These are phyloP conservation scores for Abrus precatorius DNA, from an alignment of 306 rosid genomes.

Conservation along the genomic window DNA sequence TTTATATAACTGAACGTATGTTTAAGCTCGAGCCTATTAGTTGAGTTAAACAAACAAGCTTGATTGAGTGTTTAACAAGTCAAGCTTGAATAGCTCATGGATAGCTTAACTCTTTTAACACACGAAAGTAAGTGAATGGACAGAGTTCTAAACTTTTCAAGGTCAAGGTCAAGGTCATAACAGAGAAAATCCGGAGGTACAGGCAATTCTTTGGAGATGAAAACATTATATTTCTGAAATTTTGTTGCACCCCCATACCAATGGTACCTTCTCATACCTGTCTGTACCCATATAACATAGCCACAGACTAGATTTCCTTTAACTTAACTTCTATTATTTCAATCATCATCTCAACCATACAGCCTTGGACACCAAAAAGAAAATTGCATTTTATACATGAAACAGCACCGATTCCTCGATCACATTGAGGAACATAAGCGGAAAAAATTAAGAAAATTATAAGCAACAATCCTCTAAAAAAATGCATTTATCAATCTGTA, in stretches of 20 bases:
- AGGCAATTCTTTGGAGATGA: neutral
- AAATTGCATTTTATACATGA: conserved; percentile 3
- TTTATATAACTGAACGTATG: neutral
- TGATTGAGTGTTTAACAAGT: neutral
- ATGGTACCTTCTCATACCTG: neutral
- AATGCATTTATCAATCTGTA: neutral
- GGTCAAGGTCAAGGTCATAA: neutral
- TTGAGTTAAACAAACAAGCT: neutral
- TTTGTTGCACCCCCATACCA: neutral
- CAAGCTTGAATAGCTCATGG: neutral
- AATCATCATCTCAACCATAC: conserved; percentile 16
- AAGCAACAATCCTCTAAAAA: neutral
- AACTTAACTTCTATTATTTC: conserved; percentile 22
- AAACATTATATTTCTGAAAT: neutral
- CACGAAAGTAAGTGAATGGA: neutral
- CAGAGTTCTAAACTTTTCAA: neutral
- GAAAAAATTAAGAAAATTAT: neutral
- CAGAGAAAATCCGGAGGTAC: neutral
- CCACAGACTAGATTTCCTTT: conserved; percentile 1
- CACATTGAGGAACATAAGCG: neutral
- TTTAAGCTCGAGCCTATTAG: neutral
- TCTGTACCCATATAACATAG: neutral
- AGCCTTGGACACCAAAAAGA: neutral
- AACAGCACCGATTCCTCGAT: neutral
- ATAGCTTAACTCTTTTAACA: neutral